Evolutionary conservation across 1,139 yeast species (phyloP).

Genomic region (Hansenula sp.): DNA sequence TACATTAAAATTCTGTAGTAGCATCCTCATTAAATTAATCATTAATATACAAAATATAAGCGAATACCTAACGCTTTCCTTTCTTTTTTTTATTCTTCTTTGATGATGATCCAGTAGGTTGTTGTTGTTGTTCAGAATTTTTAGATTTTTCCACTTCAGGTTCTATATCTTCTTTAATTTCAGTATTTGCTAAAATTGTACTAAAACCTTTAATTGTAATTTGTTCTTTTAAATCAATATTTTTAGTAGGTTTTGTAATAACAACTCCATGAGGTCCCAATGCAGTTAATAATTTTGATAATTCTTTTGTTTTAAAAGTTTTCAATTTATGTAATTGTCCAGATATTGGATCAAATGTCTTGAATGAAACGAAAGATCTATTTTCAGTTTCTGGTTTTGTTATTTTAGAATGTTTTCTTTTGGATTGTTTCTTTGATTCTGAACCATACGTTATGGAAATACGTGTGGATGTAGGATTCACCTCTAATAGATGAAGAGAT

Average conservation of each 20-base stretch:
- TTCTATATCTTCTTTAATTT: slow-evolving; percentile 28
- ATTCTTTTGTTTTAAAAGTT: slow-evolving; percentile 68
- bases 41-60: no score
- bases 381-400: slow-evolving; percentile 19
- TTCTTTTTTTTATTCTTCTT: slow-evolving; percentile 23
- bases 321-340: slow-evolving; percentile 64
- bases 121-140: slow-evolving; percentile 9
- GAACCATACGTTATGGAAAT: slow-evolving; percentile 46
- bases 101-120: slow-evolving; percentile 1
- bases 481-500: slow-evolving; percentile 40
- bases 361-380: slow-evolving; percentile 45
- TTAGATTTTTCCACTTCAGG: slow-evolving; percentile 8
- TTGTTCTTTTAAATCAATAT: slow-evolving; percentile 5
- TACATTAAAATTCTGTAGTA: neutral
- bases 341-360: slow-evolving; percentile 65
- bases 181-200: slow-evolving; percentile 27
- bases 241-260: slow-evolving; percentile 17
- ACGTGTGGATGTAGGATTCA: slow-evolving; percentile 45
- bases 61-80: slow-evolving; percentile 11
- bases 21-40: no score
- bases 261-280: slow-evolving; percentile 79
- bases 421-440: slow-evolving; percentile 23
- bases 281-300: slow-evolving; percentile 74
- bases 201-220: slow-evolving; percentile 24
- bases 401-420: slow-evolving; percentile 24